Conservation (phyloP, 495 filamentous ascomycete genomes). For the Penicillium arizonense region DNA sequence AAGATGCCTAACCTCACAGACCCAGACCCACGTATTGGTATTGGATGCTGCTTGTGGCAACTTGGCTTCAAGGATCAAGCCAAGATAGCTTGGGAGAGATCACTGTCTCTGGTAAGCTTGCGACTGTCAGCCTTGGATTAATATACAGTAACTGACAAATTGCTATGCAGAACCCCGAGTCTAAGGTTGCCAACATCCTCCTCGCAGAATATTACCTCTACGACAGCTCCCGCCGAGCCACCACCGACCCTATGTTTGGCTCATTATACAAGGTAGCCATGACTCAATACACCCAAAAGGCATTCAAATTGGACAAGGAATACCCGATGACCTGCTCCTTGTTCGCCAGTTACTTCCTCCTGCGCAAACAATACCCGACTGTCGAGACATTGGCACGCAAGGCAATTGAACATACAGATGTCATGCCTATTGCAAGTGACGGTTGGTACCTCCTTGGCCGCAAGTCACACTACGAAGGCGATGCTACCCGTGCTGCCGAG, state of each 20-base stretch:
- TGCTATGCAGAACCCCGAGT: slow-evolving; percentile 64
- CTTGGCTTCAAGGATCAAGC: slow-evolving; percentile 92
- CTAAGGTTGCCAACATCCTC: slow-evolving; percentile 87
- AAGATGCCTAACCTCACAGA: slow-evolving; percentile 88
- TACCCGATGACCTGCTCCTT: slow-evolving; percentile 86
- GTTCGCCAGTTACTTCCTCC: slow-evolving; percentile 85
- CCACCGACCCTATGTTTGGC: slow-evolving; percentile 75
- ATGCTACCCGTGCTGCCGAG: slow-evolving; percentile 67
- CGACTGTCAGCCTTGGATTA: not conserved
- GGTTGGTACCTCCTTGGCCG: slow-evolving; percentile 93
- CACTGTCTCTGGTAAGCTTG: slow-evolving; percentile 63
- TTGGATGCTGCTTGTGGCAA: slow-evolving; percentile 95
- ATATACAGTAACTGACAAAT: slow-evolving; percentile 7
- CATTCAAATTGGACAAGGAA: slow-evolving; percentile 94
- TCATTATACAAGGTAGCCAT: slow-evolving; percentile 87
- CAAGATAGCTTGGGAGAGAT: slow-evolving; percentile 82
- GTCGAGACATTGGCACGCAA: slow-evolving; percentile 87
- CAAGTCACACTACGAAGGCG: slow-evolving; percentile 75
- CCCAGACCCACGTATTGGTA: slow-evolving; percentile 90
- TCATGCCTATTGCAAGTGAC: slow-evolving; percentile 92
- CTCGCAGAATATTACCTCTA: slow-evolving; percentile 87
- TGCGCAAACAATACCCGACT: slow-evolving; percentile 68
- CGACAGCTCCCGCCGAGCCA: slow-evolving; percentile 71
- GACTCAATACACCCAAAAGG: slow-evolving; percentile 86
- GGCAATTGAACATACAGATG: slow-evolving; percentile 92